Base-by-base conservation (phyloP, 352 stramenopile species). In the Aphanomyces cochlioides region DNA sequence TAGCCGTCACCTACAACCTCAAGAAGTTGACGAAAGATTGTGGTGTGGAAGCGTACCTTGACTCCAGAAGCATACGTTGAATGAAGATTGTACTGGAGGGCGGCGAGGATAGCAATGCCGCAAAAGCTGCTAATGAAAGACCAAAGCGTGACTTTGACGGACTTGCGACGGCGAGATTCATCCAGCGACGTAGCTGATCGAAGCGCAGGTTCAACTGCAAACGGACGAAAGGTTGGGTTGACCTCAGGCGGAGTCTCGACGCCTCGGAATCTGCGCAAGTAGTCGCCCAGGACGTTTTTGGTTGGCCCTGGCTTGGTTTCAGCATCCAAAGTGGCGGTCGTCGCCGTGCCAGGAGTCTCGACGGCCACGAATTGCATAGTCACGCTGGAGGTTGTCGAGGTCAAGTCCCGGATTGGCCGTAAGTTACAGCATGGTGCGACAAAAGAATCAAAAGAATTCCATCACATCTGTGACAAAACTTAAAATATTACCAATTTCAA, bases 61-160 rank as follows among this genome's bases (percentile, higher is more conserved):
- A 19, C 17, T n/a, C 53, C 64, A 19, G 43, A 47, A n/a, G 43
- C 43, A 15, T 47, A 70, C 10, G n/a, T 10, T 21, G 53, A 8
- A 63, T 70, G 45, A 7, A 37, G 47, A 36, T 34, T 63, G 39
- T 61, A 70, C 21, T 70, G 64, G 17, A 70, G 53, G 19, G 64
- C 43, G 7, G 64, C 64, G 36, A 70, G 64, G 19, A 70, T 61
- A 7, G 34, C 64, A 50, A 70, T 70, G 1, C 64, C 64, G 54
- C 53, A 41, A 40, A 70, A 70, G 54, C 64, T 70, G 28, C 64
- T 70, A 8, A 70, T 5, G 48, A 70, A 70, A n/a, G 64, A 70
- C 64, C 64, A 70, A 12, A 47, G 28, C 0, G 61, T 39, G 12
- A 70, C 40, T 7, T 4, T 12, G 2, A 39, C 21, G 10, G 45